Percentiles rank a stretch among this genome's conserved stretches.
Conservation (phyloP, 371 early-diverging fungal species). For the Syncephalastrum racemosum region DNA sequence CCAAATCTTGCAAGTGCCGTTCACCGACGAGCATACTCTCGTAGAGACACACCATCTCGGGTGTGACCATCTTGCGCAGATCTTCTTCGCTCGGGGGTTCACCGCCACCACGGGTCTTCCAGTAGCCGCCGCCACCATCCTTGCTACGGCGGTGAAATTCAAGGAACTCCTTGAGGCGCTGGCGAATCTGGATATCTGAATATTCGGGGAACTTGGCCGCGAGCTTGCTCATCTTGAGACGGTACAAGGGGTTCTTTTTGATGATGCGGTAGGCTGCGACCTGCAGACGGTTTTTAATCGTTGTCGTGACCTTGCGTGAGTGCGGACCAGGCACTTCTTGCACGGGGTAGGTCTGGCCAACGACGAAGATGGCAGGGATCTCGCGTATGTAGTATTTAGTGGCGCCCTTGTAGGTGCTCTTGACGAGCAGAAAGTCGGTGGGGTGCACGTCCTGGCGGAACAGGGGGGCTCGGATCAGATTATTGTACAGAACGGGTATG, state of each 20-base stretch:
- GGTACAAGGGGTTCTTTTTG: slow-evolving; percentile 70
- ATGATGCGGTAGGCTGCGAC: slow-evolving; percentile 89
- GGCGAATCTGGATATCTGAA: slow-evolving; percentile 81
- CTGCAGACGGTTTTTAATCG: slow-evolving; percentile 91
- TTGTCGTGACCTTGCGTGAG: slow-evolving; percentile 93
- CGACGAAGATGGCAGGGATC: slow-evolving; percentile 83
- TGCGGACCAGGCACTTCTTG: slow-evolving; percentile 98
- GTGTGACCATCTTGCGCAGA: slow-evolving; percentile 93
- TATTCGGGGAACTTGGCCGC: slow-evolving; percentile 84
- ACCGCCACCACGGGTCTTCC: slow-evolving; percentile 86
- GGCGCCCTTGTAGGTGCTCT: slow-evolving; percentile 72
- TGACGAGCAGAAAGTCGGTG: slow-evolving; percentile 88
- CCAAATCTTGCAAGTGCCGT: slow-evolving; percentile 92
- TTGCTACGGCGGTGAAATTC: slow-evolving; percentile 94
- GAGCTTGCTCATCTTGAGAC: slow-evolving; percentile 77
- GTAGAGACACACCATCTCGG: slow-evolving; percentile 97
- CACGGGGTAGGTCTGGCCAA: slow-evolving; percentile 98
- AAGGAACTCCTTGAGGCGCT: slow-evolving; percentile 94
- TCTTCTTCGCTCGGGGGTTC: slow-evolving; percentile 93
- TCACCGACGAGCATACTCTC: slow-evolving; percentile 98
- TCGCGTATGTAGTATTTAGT: slow-evolving; percentile 83
- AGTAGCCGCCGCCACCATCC: slow-evolving; percentile 76
- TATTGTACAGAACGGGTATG: slow-evolving; percentile 91
- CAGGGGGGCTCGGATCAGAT: slow-evolving; percentile 95
- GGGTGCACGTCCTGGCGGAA: slow-evolving; percentile 78